Conservation (phyloP, 345 rosid species). For the Kernera saxatilis region DNA sequence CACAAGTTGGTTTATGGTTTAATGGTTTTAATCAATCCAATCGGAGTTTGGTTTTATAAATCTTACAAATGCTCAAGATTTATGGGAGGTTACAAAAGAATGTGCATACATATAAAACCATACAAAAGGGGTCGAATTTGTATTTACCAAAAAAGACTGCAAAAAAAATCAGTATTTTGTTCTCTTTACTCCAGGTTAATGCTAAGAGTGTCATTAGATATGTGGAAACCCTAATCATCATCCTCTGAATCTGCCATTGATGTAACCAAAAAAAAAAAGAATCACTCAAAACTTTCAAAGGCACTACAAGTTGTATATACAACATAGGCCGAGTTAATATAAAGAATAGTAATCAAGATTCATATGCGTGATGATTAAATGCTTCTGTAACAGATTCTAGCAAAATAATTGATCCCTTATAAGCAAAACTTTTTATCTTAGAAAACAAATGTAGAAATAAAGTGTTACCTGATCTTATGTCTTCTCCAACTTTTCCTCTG, state of each 20-base stretch:
- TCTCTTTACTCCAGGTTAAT: neutral
- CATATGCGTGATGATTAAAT: neutral
- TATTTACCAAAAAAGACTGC: neutral
- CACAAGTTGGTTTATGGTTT: too few species aligned
- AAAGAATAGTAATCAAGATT: neutral
- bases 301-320: too few species aligned
- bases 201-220: neutral
- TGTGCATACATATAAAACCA: too few species aligned
- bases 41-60: too few species aligned
- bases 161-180: too few species aligned
- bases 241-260: slow-evolving; percentile 10
- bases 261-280: neutral
- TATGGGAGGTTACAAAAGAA: too few species aligned
- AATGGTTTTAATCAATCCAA: too few species aligned
- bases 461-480: slow-evolving; percentile 77
- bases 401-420: neutral
- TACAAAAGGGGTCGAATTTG: neutral
- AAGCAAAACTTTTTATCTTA: too few species aligned
- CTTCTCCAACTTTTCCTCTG: slow-evolving; percentile 86
- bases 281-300: neutral
- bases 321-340: neutral
- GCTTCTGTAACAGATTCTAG: neutral
- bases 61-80: too few species aligned
- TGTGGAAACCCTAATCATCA: neutral
- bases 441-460: neutral